These are phyloP conservation scores for Trematosphaeria pertusa DNA, from an alignment of 2,329 filamentous ascomycete species.

Conservation along the genomic window DNA sequence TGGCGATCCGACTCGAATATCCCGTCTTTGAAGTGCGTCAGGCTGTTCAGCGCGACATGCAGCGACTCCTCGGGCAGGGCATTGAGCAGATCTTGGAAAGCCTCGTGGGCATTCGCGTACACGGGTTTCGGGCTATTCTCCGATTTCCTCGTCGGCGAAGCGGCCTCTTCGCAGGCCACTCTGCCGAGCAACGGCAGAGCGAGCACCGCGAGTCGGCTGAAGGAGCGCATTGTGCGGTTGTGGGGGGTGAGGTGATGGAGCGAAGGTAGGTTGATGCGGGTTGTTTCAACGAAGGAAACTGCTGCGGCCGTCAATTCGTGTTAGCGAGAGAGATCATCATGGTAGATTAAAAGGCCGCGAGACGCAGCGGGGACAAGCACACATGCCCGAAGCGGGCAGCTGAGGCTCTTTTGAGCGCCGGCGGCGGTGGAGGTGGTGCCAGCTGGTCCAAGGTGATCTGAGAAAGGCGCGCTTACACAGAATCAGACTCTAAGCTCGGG, in stretches of 20 bases:
- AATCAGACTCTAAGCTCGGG: conserved; percentile 2
- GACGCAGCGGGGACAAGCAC: no score
- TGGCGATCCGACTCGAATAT: conserved; percentile 70
- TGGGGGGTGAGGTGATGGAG: neutral
- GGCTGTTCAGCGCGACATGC: conserved; percentile 70
- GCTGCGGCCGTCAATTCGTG: no score
- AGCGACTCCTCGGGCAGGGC: conserved; percentile 66
- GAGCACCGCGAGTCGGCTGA: conserved; percentile 36
- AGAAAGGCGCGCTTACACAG: conserved; percentile 13
- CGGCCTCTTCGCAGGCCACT: conserved; percentile 27
- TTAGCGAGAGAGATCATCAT: no score
- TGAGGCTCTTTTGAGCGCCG: conserved; percentile 4
- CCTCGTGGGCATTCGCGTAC: conserved; percentile 45
- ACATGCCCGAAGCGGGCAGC: neutral
- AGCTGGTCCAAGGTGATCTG: neutral
- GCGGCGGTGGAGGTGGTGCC: conserved; percentile 9
- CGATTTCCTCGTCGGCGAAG: conserved; percentile 26
- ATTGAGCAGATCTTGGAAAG: conserved; percentile 63
- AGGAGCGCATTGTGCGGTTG: conserved; percentile 37
- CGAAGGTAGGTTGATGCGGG: conserved; percentile 6
- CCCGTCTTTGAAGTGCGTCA: conserved; percentile 70
- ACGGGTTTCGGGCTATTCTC: conserved; percentile 22
- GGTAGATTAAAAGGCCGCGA: no score
- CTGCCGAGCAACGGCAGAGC: conserved; percentile 39
- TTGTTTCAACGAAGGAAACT: conserved; percentile 16